Conservation (phyloP, 2,329 filamentous ascomycete genomes). For the Monosporascus ibericus region DNA sequence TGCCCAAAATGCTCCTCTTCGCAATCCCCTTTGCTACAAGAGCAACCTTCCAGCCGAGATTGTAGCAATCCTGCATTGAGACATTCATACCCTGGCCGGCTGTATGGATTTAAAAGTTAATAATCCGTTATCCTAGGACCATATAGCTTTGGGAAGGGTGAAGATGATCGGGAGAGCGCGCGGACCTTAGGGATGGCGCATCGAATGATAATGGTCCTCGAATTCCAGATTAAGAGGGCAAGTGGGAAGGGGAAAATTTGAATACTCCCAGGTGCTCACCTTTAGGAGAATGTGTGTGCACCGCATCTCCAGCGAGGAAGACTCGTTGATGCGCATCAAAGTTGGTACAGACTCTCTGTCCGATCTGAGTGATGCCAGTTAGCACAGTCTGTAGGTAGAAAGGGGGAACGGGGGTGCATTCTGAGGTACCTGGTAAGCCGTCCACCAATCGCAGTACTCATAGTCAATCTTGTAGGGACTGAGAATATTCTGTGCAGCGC, state of each 20-base stretch:
- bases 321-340: neutral
- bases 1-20: constrained; percentile 36
- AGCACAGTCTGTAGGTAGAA: neutral
- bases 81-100: constrained; percentile 65
- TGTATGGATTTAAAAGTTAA: neutral
- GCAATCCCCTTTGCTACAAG: constrained; percentile 33
- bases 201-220: too few species aligned
- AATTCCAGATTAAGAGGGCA: too few species aligned
- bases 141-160: too few species aligned
- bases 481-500: constrained; percentile 52
- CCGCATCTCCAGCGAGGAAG: constrained; percentile 54
- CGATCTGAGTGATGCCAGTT: constrained; percentile 49
- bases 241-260: too few species aligned
- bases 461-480: constrained; percentile 58
- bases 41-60: constrained; percentile 42
- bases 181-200: too few species aligned
- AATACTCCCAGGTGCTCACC: neutral
- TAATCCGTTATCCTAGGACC: too few species aligned
- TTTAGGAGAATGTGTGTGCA: constrained; percentile 67
- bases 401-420: neutral
- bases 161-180: too few species aligned
- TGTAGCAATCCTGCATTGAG: constrained; percentile 56
- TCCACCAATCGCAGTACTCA: constrained; percentile 60
- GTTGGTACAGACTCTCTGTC: constrained; percentile 26
- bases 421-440: constrained; percentile 51